Evolutionary conservation across 352 stramenopile species (phyloP).

Genomic region (Globisporangium megalacanthum): DNA sequence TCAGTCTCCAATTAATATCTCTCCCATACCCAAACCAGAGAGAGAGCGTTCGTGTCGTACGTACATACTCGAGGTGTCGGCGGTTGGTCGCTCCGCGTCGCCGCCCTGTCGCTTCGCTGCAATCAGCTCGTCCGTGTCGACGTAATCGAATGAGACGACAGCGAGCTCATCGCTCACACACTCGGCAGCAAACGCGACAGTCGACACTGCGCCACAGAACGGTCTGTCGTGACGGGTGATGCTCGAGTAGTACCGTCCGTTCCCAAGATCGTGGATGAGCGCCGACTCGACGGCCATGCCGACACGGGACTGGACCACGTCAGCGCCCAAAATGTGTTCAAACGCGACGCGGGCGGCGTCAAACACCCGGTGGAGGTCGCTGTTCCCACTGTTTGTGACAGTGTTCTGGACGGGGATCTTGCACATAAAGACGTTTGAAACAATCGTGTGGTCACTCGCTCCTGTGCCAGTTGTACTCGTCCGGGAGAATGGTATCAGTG

Average conservation of each 20-base stretch:
- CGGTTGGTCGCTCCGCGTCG: background rate
- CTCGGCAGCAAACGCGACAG: conserved; percentile 29
- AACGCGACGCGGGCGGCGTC: conserved; percentile 15
- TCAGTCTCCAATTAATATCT: no score
- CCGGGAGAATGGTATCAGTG: conserved; percentile 32
- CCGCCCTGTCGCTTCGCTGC: background rate
- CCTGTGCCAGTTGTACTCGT: conserved; percentile 25
- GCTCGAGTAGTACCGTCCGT: conserved; percentile 28
- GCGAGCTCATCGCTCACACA: conserved; percentile 34
- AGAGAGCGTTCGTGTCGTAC: conserved; percentile 2
- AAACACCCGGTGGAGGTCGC: conserved; percentile 28
- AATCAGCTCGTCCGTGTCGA: conserved; percentile 36
- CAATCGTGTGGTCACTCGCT: conserved; percentile 24
- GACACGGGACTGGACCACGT: conserved; percentile 21
- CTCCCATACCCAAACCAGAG: no score
- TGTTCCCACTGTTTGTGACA: no score
- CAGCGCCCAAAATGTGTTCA: background rate
- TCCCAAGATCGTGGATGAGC: conserved; percentile 25
- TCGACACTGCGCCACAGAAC: conserved; percentile 30
- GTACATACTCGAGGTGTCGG: conserved; percentile 1
- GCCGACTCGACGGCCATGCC: conserved; percentile 29
- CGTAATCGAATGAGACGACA: conserved; percentile 35
- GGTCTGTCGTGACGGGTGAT: conserved; percentile 33
- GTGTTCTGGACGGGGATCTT: conserved; percentile 23
- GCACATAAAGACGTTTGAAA: conserved; percentile 54